Conservation (phyloP, 257 asterid genomes). For the Solanum virginianum region DNA sequence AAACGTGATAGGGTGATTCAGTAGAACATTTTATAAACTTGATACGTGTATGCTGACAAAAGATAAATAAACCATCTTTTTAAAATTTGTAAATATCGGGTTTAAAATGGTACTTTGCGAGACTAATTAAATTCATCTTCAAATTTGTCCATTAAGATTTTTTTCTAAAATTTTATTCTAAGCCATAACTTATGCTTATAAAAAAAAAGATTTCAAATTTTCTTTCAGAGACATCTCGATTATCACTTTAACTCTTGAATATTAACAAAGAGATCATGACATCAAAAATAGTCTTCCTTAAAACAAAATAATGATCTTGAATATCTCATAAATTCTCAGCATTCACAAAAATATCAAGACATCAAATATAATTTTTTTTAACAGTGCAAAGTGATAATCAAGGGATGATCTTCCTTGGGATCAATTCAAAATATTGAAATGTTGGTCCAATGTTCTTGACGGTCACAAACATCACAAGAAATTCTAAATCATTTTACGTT, state of each 20-base stretch:
- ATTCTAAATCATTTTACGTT: not conserved
- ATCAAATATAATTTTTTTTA: no score
- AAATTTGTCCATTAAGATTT: not conserved
- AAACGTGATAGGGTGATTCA: not conserved
- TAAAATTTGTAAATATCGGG: not conserved
- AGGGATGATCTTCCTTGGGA: not conserved
- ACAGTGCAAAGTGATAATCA: not conserved
- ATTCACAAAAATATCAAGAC: no score
- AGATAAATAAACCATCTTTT: not conserved
- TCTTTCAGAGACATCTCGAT: not conserved
- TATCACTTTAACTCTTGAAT: not conserved
- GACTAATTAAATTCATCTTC: not conserved
- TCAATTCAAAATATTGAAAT: not conserved
- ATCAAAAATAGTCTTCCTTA: not conserved
- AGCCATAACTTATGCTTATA: not conserved
- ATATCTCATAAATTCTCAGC: no score
- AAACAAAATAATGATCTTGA: no score
- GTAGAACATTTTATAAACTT: not conserved
- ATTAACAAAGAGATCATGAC: not conserved
- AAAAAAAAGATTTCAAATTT: not conserved
- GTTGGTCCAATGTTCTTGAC: not conserved
- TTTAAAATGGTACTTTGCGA: not conserved
- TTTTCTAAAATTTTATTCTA: not conserved
- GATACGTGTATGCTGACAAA: not conserved
- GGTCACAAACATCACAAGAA: not conserved